Conservation (phyloP, 306 rosid species). For the Dicorynia guianensis region DNA sequence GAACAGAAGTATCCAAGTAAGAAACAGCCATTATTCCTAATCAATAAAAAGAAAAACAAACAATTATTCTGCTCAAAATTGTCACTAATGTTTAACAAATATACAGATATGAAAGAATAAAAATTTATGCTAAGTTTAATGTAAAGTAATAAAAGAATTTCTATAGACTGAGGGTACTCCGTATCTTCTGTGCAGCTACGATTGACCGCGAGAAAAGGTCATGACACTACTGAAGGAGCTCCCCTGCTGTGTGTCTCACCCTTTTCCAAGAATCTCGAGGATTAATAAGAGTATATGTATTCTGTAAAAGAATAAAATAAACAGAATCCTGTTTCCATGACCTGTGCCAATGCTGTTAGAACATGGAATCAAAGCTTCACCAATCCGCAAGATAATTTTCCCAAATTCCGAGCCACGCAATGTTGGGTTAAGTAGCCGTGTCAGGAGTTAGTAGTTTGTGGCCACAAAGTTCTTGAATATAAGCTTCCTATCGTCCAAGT, state of each 20-base stretch:
- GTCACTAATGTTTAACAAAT: conserved; percentile 50
- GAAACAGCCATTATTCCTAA: conserved; percentile 39
- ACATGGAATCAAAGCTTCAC: conserved; percentile 37
- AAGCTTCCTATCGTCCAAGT: conserved; percentile 72
- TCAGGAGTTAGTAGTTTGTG: conserved; percentile 25
- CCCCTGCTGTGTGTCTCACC: conserved; percentile 47
- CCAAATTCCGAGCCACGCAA: conserved; percentile 38
- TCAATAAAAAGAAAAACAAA: too few species aligned
- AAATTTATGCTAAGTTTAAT: conserved; percentile 49
- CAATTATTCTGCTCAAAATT: conserved; percentile 64
- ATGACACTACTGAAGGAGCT: conserved; percentile 44
- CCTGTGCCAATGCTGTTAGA: conserved; percentile 46
- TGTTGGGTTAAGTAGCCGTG: conserved; percentile 34
- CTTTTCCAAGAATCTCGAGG: conserved; percentile 40
- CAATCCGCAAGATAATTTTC: conserved; percentile 40
- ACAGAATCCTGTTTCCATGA: conserved; percentile 34
- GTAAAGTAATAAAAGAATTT: conserved; percentile 47
- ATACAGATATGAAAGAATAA: conserved; percentile 70
- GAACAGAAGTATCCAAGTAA: conserved; percentile 26
- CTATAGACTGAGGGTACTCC: conserved; percentile 47
- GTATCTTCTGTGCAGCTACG: conserved; percentile 46
- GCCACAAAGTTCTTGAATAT: conserved; percentile 24
- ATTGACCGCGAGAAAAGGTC: conserved; percentile 49
- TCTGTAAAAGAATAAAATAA: conserved; percentile 48
- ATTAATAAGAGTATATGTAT: conserved; percentile 44